Conservation (phyloP, 306 rosid species). For the Ziziphus jujuba region DNA sequence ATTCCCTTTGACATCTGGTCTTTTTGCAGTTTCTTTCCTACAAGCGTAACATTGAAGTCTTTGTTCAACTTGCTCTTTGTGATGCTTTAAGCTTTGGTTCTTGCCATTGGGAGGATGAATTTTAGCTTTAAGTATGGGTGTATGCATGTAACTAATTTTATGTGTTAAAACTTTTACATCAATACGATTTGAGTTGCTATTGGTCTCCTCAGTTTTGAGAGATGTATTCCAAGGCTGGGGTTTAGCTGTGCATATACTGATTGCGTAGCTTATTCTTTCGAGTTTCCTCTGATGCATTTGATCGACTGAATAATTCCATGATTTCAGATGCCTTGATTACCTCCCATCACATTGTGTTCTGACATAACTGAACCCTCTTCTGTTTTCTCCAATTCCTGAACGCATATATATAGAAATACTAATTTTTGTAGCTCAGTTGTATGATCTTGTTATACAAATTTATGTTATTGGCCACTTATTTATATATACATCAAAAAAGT, state of each 20-base stretch:
- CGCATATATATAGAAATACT: neutral
- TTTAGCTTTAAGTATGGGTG: neutral
- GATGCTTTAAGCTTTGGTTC: neutral
- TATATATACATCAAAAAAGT: neutral
- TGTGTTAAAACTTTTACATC: neutral
- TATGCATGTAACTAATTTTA: neutral
- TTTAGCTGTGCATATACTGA: neutral
- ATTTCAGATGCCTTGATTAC: neutral
- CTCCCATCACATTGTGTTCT: neutral
- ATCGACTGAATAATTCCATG: neutral
- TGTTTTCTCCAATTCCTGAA: slow-evolving; percentile 1
- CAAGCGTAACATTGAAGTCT: slow-evolving; percentile 15
- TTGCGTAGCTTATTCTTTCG: neutral
- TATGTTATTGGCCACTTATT: neutral
- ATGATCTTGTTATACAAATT: neutral
- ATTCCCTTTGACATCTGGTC: slow-evolving; percentile 14
- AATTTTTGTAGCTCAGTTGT: neutral
- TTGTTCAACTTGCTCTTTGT: neutral
- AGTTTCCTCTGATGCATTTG: neutral
- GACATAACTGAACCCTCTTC: neutral
- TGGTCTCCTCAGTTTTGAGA: neutral
- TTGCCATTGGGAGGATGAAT: neutral
- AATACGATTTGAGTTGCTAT: neutral
- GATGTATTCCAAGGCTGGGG: neutral
- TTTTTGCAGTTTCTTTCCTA: slow-evolving; percentile 21